phyloP scores from a whole-genome alignment of 495 filamentous ascomycete species.

The Schizothecium vesticola region DNA sequence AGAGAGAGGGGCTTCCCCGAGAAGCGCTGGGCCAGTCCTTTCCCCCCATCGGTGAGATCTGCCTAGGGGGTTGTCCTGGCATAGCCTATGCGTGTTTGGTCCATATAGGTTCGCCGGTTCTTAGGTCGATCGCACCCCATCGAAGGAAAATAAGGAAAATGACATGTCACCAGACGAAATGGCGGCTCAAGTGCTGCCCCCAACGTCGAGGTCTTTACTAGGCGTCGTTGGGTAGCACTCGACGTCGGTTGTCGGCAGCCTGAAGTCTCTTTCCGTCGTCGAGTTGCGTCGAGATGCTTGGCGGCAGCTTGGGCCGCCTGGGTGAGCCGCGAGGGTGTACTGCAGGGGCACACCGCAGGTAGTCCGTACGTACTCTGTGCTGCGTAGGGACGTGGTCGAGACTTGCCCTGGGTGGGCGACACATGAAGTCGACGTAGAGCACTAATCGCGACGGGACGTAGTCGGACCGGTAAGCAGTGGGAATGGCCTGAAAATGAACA shows the following conservation, averaged over 20 bases:
- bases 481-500: not conserved
- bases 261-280: not conserved
- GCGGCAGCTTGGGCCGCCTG: not conserved
- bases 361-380: not conserved
- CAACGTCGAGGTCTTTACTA: not conserved
- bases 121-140: slow-evolving; percentile 3
- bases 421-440: not conserved
- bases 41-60: slow-evolving; percentile 14
- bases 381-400: not conserved
- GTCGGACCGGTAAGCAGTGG: not conserved
- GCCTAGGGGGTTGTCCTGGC: slow-evolving; percentile 10
- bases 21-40: not conserved
- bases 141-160: slow-evolving; percentile 7
- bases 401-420: not conserved
- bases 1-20: not conserved
- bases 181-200: not conserved
- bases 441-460: not conserved
- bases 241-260: not conserved
- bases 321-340: not conserved
- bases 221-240: not conserved
- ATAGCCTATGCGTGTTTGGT: slow-evolving; percentile 12
- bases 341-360: not conserved
- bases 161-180: not conserved
- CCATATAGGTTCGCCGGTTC: not conserved
- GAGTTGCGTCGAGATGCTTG: not conserved